These are phyloP conservation scores for Yamadazyma spencermartinsiae DNA, from an alignment of 1,139 yeast genomes.

Conservation along the genomic window DNA sequence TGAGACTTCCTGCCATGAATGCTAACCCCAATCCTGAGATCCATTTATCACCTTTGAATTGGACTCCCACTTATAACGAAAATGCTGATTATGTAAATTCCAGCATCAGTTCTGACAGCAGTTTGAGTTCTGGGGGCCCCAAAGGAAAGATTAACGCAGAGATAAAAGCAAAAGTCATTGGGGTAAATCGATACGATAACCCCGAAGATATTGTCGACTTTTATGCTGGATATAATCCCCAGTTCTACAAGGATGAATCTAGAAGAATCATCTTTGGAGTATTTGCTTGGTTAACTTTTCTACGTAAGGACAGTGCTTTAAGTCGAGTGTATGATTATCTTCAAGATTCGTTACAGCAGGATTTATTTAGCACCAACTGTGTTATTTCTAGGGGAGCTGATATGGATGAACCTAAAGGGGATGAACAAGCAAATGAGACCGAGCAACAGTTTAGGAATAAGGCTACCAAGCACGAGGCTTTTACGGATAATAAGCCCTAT, in stretches of 20 bases:
- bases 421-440: not conserved
- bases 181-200: conserved; percentile 28
- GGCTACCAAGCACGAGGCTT: conserved; percentile 3
- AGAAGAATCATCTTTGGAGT: conserved; percentile 39
- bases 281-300: conserved; percentile 40
- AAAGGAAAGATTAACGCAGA: not conserved
- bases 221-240: conserved; percentile 31
- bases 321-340: conserved; percentile 15
- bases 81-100: not conserved
- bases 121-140: not conserved
- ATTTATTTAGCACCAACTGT: not conserved
- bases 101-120: not conserved
- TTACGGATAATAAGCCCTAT: not conserved
- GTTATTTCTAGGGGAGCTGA: not conserved
- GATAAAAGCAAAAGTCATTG: conserved; percentile 18
- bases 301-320: conserved; percentile 35
- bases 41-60: conserved; percentile 17
- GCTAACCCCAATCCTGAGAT: conserved; percentile 6
- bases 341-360: not conserved
- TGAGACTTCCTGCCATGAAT: conserved; percentile 1
- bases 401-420: not conserved
- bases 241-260: conserved; percentile 22
- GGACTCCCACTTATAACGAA: conserved; percentile 6
- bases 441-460: conserved; percentile 6
- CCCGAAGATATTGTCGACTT: conserved; percentile 30